These are phyloP conservation scores for Alternaria conjuncta DNA, from an alignment of 2,329 filamentous ascomycete genomes.

Conservation along the genomic window DNA sequence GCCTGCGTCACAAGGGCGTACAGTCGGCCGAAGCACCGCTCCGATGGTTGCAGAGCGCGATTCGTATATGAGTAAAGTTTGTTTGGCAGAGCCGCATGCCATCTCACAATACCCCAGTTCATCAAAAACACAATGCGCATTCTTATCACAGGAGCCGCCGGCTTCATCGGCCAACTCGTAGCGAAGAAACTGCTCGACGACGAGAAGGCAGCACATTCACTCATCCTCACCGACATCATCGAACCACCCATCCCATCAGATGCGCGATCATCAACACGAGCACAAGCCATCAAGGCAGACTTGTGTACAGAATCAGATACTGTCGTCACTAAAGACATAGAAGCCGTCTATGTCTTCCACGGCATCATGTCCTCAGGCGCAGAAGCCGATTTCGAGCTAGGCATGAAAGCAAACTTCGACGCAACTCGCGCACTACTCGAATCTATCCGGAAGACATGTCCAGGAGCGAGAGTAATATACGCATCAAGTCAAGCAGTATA, in stretches of 20 bases:
- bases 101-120: background rate
- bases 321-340: conserved; percentile 17
- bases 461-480: conserved; percentile 63
- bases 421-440: conserved; percentile 61
- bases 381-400: conserved; percentile 64
- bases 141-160: conserved; percentile 67
- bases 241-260: conserved; percentile 57
- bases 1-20: background rate
- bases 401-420: conserved; percentile 64
- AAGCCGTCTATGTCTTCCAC: conserved; percentile 61
- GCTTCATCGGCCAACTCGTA: conserved; percentile 67
- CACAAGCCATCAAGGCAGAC: conserved; percentile 57
- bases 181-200: conserved; percentile 59
- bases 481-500: conserved; percentile 67
- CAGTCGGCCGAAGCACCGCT: conserved; percentile 1
- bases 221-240: conserved; percentile 64
- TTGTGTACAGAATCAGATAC: conserved; percentile 44
- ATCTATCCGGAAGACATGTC: conserved; percentile 56
- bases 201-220: conserved; percentile 46
- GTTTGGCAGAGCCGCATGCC: background rate
- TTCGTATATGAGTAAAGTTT: conserved; percentile 4
- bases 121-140: conserved; percentile 42
- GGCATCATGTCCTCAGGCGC: conserved; percentile 70
- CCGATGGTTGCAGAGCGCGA: background rate
- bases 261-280: conserved; percentile 47